These are phyloP conservation scores for Verticillium dahliae DNA, from an alignment of 2,329 filamentous ascomycete genomes.

Conservation along the genomic window DNA sequence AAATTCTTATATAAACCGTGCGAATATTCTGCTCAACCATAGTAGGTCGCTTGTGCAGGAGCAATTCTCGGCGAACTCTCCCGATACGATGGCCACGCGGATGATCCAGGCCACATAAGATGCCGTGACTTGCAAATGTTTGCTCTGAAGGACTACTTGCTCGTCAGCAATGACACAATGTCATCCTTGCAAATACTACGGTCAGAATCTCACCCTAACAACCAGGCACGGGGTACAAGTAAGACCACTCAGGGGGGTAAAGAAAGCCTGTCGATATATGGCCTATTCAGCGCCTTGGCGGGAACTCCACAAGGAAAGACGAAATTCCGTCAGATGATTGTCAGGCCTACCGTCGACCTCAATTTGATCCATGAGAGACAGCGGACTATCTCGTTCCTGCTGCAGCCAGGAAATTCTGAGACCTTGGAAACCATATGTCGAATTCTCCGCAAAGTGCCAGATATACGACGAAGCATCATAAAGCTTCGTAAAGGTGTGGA, in stretches of 20 bases:
- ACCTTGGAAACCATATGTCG: conserved; percentile 48
- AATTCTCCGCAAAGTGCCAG: conserved; percentile 64
- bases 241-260: conserved; percentile 59
- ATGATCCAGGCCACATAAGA: background rate
- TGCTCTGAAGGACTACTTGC: conserved; percentile 59
- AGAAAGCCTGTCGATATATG: conserved; percentile 78
- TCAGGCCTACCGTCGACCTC: conserved; percentile 68
- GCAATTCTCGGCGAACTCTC: conserved; percentile 76
- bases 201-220: conserved; percentile 76
- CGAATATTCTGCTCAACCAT: background rate
- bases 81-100: conserved; percentile 20
- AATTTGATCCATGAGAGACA: conserved; percentile 66
- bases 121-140: conserved; percentile 59
- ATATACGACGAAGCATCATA: conserved; percentile 62
- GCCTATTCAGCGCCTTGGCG: conserved; percentile 69
- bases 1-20: background rate
- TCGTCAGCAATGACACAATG: conserved; percentile 75
- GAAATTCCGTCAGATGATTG: conserved; percentile 70
- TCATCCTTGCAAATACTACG: conserved; percentile 79
- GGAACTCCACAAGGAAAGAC: conserved; percentile 73
- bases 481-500: conserved; percentile 75
- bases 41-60: conserved; percentile 73
- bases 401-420: conserved; percentile 60
- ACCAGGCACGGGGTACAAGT: conserved; percentile 65
- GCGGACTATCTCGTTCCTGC: conserved; percentile 58